Conservation (phyloP, 23 red algal genomes). For the Chondrus crispus region DNA sequence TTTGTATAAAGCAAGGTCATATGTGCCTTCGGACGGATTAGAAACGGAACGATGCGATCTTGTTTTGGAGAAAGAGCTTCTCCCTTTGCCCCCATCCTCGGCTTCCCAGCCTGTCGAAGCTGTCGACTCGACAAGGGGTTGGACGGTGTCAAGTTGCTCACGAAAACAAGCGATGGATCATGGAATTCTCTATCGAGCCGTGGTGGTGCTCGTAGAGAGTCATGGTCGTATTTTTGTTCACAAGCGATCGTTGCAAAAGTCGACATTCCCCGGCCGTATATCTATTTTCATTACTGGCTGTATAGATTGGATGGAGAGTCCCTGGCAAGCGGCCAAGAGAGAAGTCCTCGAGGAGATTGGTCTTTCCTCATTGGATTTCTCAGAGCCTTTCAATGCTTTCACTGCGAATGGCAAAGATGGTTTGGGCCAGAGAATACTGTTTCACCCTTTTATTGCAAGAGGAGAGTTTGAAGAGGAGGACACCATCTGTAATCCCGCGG, state of each 20-base stretch:
- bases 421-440: slow-evolving; percentile 23
- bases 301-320: slow-evolving; percentile 42
- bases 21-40: slow-evolving; percentile 7
- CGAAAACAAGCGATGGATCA: not conserved
- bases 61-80: slow-evolving; percentile 38
- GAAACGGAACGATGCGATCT: slow-evolving; percentile 49
- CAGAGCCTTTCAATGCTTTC: slow-evolving; percentile 29
- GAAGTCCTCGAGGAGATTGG: slow-evolving; percentile 55
- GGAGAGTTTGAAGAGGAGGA: slow-evolving; percentile 40
- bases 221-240: slow-evolving; percentile 38
- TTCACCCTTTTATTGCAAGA: slow-evolving; percentile 43
- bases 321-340: slow-evolving; percentile 40
- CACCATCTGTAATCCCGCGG: slow-evolving; percentile 12
- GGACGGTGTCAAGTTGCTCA: slow-evolving; percentile 18
- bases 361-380: slow-evolving; percentile 10
- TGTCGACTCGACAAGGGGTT: slow-evolving; percentile 45
- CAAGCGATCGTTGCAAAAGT: slow-evolving; percentile 34
- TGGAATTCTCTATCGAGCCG: slow-evolving; percentile 44
- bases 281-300: slow-evolving; percentile 42
- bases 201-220: slow-evolving; percentile 52
- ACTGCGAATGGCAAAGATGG: slow-evolving; percentile 20
- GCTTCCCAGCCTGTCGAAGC: not conserved
- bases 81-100: not conserved
- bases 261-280: slow-evolving; percentile 23
- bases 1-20: slow-evolving; percentile 19